phyloP scores from a whole-genome alignment of 768 basidiomycete genomes.

The Amanita inopinata region DNA sequence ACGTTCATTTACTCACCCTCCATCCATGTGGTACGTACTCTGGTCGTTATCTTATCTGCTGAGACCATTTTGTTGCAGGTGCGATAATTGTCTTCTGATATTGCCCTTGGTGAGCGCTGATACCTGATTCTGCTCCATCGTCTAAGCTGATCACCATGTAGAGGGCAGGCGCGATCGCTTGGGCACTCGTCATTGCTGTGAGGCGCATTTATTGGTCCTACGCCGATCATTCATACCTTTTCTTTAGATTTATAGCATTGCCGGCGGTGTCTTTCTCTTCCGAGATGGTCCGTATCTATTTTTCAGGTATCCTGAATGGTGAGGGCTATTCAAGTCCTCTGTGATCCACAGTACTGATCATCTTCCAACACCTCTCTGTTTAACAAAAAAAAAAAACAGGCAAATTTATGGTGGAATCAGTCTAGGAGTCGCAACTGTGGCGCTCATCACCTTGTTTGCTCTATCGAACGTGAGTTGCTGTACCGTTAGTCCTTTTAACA shows the following conservation, averaged over 20 bases:
- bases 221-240: constrained; percentile 8
- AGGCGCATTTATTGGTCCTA: constrained; percentile 16
- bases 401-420: constrained; percentile 50
- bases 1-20: background rate
- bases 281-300: constrained; percentile 52
- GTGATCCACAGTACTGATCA: background rate
- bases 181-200: constrained; percentile 56
- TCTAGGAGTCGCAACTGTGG: constrained; percentile 38
- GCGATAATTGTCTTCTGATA: constrained; percentile 70
- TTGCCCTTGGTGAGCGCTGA: constrained; percentile 52
- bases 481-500: constrained; percentile 13
- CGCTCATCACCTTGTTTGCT: constrained; percentile 46
- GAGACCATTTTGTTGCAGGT: constrained; percentile 33
- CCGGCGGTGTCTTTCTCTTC: constrained; percentile 55
- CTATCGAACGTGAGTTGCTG: constrained; percentile 51
- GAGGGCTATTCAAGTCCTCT: constrained; percentile 14
- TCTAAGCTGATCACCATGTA: constrained; percentile 25
- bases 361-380: constrained; percentile 4
- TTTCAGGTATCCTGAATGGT: constrained; percentile 64
- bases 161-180: constrained; percentile 66
- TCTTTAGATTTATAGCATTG: constrained; percentile 52
- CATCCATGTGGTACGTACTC: constrained; percentile 20
- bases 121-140: constrained; percentile 11
- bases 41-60: constrained; percentile 16
- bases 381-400: background rate